Evolutionary conservation across 257 asterid species (phyloP).

Genomic region (Avicennia marina): DNA sequence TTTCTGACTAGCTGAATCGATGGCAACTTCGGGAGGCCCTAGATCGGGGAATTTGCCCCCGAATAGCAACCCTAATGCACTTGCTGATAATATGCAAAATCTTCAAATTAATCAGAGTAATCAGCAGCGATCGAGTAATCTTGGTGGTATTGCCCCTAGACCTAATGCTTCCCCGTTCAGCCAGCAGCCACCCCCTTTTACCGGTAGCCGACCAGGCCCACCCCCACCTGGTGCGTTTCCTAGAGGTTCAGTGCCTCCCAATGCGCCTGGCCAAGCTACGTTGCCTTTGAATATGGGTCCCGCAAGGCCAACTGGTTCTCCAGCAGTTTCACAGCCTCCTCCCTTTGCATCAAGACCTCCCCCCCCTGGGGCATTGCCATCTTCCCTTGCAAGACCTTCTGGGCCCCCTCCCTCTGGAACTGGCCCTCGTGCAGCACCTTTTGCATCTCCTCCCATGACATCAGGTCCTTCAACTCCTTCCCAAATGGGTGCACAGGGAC

Average conservation of each 20-base stretch:
- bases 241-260: slow-evolving; percentile 53
- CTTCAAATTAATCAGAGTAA: slow-evolving; percentile 63
- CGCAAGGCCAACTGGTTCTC: slow-evolving; percentile 55
- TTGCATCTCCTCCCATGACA: slow-evolving; percentile 39
- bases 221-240: slow-evolving; percentile 72
- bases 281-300: slow-evolving; percentile 48
- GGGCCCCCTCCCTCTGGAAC: slow-evolving; percentile 38
- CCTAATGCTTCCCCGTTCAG: slow-evolving; percentile 64
- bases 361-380: slow-evolving; percentile 62
- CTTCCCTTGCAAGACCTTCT: slow-evolving; percentile 47
- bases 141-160: slow-evolving; percentile 49
- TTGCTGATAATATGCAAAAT: slow-evolving; percentile 79
- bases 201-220: slow-evolving; percentile 69
- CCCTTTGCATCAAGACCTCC: slow-evolving; percentile 74
- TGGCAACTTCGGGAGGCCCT: slow-evolving; percentile 92
- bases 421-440: slow-evolving; percentile 64
- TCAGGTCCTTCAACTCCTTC: slow-evolving; percentile 49
- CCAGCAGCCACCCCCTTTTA: slow-evolving; percentile 69
- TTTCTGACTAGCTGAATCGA: slow-evolving; percentile 36
- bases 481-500: slow-evolving; percentile 32
- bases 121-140: slow-evolving; percentile 47
- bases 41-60: slow-evolving; percentile 85
- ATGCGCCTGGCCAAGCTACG: slow-evolving; percentile 50
- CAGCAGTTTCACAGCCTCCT: slow-evolving; percentile 62
- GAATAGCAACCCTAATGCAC: slow-evolving; percentile 67